Evolutionary conservation across 805 yeast genomes (phyloP).

Genomic region (Wickerhamiella dianesei): DNA sequence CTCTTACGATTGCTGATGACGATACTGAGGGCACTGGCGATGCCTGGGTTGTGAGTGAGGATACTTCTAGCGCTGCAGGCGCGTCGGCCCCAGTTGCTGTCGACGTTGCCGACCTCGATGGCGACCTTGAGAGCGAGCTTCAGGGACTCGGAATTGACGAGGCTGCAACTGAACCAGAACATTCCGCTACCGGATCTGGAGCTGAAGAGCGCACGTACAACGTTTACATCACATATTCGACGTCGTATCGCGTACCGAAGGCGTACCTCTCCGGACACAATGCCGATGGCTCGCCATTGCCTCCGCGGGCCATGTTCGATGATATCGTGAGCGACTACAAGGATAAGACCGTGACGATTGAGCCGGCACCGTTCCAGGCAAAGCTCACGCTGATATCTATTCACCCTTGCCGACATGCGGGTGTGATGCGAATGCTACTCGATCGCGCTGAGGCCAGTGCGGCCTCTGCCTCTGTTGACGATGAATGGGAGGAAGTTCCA

Average conservation of each 20-base stretch:
- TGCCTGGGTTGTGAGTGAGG: slow-evolving; percentile 24
- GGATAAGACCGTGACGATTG: slow-evolving; percentile 93
- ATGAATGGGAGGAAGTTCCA: slow-evolving; percentile 48
- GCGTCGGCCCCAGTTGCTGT: slow-evolving; percentile 11
- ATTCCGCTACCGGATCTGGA: slow-evolving; percentile 17
- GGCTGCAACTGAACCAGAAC: slow-evolving; percentile 28
- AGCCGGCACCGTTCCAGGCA: slow-evolving; percentile 70
- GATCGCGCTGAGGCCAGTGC: slow-evolving; percentile 42
- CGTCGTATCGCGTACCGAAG: slow-evolving; percentile 92
- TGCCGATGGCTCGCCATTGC: slow-evolving; percentile 68
- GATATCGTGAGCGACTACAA: slow-evolving; percentile 86
- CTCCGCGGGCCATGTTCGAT: slow-evolving; percentile 86
- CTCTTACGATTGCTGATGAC: slow-evolving; percentile 21
- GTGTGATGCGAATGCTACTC: slow-evolving; percentile 82
- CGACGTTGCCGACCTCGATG: slow-evolving; percentile 25
- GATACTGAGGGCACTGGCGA: slow-evolving; percentile 28
- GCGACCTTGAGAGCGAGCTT: background rate
- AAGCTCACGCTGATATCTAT: slow-evolving; percentile 70
- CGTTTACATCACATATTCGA: slow-evolving; percentile 80
- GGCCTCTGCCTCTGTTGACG: slow-evolving; percentile 20
- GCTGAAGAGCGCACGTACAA: slow-evolving; percentile 43
- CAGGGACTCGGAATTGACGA: slow-evolving; percentile 20
- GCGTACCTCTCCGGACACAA: slow-evolving; percentile 82
- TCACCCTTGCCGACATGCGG: slow-evolving; percentile 92
- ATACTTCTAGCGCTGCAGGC: slow-evolving; percentile 19